Base-by-base conservation (phyloP, 1,139 yeast genomes). In the Torulaspora globosa region DNA sequence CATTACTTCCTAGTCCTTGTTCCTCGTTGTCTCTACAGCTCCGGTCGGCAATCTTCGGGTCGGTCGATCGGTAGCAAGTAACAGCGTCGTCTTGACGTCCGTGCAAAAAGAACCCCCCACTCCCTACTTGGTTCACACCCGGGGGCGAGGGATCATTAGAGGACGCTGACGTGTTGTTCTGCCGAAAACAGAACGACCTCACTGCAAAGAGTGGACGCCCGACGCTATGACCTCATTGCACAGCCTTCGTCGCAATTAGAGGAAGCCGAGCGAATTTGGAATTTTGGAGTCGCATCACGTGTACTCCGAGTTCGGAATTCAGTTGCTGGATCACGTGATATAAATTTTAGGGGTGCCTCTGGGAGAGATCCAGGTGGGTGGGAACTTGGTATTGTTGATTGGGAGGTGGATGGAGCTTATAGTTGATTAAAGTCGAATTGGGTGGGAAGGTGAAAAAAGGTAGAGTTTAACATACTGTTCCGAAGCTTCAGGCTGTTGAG, bases 1-100 rank as follows among this genome's bases (percentile, higher is more conserved):
- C 24, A 11, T 15, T 36, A 24, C 21, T 36, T 26, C 28, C 12
- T 26, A 2, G 29, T n/a, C 23, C 21, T 21, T 21, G 23, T 21
- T 7, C 23, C 6, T 21, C 23, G 23, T 21, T 21, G 8, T 21
- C 23, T 21, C 23, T 21, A 5, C 23, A 21, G 23, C 23, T 21
- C 21, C 23, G 8, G 23, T 21, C 23, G 23, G 23, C 23, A 21
- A 21, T 21, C 32, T 15, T 18, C 34, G 21, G 34, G 23, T 31
- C 34, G 34, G 34, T 31, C 34, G 34, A 31, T 31, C 34, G 34
- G 34, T 31, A 31, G 34, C 23, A 19, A 26, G 29, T 10, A n/a
- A n/a, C 12, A n/a, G 29, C 29, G n/a, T 26, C 29, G 29, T n/a
- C 29, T 26, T 21, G 23, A 21, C 23, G 23, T 21, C 23, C 23